Evolutionary conservation across 305 asterid species (phyloP).

Genomic region (Vinca major): DNA sequence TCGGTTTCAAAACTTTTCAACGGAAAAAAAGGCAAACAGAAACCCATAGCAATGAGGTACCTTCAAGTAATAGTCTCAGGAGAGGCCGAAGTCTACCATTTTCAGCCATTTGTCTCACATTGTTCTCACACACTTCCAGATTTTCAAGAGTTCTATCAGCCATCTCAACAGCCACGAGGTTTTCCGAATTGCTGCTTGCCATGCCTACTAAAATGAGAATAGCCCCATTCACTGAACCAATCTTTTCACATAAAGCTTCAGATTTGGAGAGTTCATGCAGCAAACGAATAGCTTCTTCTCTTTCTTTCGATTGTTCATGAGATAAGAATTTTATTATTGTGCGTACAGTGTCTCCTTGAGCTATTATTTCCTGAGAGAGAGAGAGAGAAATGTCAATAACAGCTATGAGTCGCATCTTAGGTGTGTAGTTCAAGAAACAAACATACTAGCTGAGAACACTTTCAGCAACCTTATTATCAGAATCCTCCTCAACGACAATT

Average conservation of each 20-base stretch:
- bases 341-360: slow-evolving; percentile 90
- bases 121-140: slow-evolving; percentile 68
- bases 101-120: slow-evolving; percentile 90
- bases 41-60: slow-evolving; percentile 23
- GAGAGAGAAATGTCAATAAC: slow-evolving; percentile 15
- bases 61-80: slow-evolving; percentile 70
- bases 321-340: slow-evolving; percentile 70
- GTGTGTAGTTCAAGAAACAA: slow-evolving; percentile 8
- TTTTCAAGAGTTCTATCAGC: slow-evolving; percentile 76
- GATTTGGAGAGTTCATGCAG: slow-evolving; percentile 82
- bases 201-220: slow-evolving; percentile 77
- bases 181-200: slow-evolving; percentile 93
- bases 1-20: not conserved
- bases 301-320: slow-evolving; percentile 72
- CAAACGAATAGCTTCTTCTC: slow-evolving; percentile 85
- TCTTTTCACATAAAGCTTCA: slow-evolving; percentile 59
- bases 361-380: slow-evolving; percentile 69
- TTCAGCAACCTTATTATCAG: slow-evolving; percentile 79
- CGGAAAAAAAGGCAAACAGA: not conserved
- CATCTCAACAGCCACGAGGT: slow-evolving; percentile 58
- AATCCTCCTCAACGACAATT: slow-evolving; percentile 73
- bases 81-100: slow-evolving; percentile 82
- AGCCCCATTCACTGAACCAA: slow-evolving; percentile 87
- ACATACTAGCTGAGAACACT: slow-evolving; percentile 23
- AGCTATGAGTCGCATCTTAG: slow-evolving; percentile 15